phyloP scores from a whole-genome alignment of 148 eudicot species.

The Chenopodium berlandieri region DNA sequence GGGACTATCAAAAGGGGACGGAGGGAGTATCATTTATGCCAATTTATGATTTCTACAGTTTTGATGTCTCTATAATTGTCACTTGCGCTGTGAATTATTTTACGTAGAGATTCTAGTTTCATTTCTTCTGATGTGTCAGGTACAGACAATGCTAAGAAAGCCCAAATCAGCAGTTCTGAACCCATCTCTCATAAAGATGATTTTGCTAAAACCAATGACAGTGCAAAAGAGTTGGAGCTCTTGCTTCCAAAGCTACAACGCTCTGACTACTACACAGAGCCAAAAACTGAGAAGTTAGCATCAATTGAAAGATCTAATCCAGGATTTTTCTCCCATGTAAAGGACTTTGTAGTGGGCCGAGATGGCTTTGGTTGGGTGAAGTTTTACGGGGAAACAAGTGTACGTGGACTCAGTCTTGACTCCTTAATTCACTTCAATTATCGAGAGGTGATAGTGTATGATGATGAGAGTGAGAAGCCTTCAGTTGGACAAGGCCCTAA shows the following conservation, averaged over 20 bases:
- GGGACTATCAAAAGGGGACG: too few species aligned
- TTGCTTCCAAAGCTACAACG: constrained; percentile 51
- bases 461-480: constrained; percentile 51
- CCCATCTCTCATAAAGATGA: neutral
- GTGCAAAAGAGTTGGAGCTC: neutral
- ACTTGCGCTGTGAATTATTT: neutral
- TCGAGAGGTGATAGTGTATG: constrained; percentile 55
- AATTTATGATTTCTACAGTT: neutral
- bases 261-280: constrained; percentile 56
- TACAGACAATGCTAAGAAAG: constrained; percentile 9
- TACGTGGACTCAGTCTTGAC: constrained; percentile 53
- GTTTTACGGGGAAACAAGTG: constrained; percentile 63
- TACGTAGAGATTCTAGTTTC: neutral
- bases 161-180: constrained; percentile 10
- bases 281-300: constrained; percentile 42
- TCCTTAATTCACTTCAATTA: constrained; percentile 44
- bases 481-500: constrained; percentile 69
- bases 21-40: too few species aligned
- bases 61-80: neutral
- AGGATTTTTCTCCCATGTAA: constrained; percentile 57
- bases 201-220: neutral
- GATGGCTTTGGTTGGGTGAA: constrained; percentile 63
- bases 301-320: constrained; percentile 46
- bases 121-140: neutral
- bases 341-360: constrained; percentile 68